Evolutionary conservation across 495 filamentous ascomycete species (phyloP).

Genomic region (Hypoxylon lienhwacheense): DNA sequence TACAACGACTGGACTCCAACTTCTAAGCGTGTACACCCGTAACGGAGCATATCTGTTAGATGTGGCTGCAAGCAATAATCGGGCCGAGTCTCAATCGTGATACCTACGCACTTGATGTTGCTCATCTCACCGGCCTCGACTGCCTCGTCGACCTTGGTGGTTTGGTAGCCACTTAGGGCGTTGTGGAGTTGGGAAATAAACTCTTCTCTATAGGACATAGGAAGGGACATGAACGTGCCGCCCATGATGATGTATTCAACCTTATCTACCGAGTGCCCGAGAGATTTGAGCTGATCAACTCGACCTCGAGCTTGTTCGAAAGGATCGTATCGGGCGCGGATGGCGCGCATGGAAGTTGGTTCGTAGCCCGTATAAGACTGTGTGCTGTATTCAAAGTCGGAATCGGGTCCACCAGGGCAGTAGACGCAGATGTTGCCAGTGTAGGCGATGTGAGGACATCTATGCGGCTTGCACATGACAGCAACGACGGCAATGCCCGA

Average conservation of each 20-base stretch:
- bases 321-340: conserved; percentile 94
- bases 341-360: conserved; percentile 96
- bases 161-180: conserved; percentile 89
- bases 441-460: conserved; percentile 95
- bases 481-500: conserved; percentile 99
- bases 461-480: conserved; percentile 98
- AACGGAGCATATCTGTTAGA: conserved; percentile 89
- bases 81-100: conserved; percentile 95
- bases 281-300: conserved; percentile 91
- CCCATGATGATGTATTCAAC: conserved; percentile 99
- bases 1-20: conserved; percentile 96
- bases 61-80: conserved; percentile 95
- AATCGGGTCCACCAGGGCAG: conserved; percentile 95
- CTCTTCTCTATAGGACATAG: conserved; percentile 81
- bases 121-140: conserved; percentile 90
- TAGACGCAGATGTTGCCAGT: conserved; percentile 99
- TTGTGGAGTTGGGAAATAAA: conserved; percentile 97
- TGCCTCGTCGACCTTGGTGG: conserved; percentile 90
- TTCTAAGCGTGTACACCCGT: conserved; percentile 93
- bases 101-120: conserved; percentile 94
- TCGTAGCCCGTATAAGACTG: conserved; percentile 99
- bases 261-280: conserved; percentile 97
- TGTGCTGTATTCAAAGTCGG: conserved; percentile 97
- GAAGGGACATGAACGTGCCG: conserved; percentile 96
- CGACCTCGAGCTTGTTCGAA: conserved; percentile 96